These are phyloP conservation scores for Neocatenulostroma microsporum DNA, from an alignment of 2,329 filamentous ascomycete species.

Conservation along the genomic window DNA sequence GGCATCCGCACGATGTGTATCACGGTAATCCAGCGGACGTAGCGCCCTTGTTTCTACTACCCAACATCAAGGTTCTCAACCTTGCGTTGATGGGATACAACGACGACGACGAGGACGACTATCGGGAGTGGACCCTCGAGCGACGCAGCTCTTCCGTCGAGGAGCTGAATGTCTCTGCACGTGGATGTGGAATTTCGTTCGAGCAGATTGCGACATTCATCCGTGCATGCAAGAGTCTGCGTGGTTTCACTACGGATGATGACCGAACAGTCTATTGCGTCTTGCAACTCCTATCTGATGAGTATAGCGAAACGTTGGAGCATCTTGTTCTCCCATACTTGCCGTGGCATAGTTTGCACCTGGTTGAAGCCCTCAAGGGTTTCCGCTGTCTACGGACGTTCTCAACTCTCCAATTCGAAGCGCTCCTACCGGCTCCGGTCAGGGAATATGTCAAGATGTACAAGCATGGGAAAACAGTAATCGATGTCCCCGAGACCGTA, in stretches of 20 bases:
- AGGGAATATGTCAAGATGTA: too few relatives aligned
- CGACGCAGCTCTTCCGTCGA: slow-evolving; percentile 9
- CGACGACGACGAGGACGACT: slow-evolving; percentile 5
- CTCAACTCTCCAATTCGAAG: too few relatives aligned
- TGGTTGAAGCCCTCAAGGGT: too few relatives aligned
- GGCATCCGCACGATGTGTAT: slow-evolving; percentile 12
- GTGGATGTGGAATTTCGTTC: neutral
- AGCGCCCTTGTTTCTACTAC: slow-evolving; percentile 11
- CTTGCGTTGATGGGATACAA: slow-evolving; percentile 10
- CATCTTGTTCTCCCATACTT: too few relatives aligned
- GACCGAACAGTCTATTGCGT: neutral
- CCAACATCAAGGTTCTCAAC: slow-evolving; percentile 13
- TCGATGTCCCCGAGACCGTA: too few relatives aligned
- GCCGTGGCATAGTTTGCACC: too few relatives aligned
- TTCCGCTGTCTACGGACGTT: too few relatives aligned
- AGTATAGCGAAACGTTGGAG: neutral
- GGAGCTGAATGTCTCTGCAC: too few relatives aligned
- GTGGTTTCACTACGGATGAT: neutral
- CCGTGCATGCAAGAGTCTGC: slow-evolving; percentile 4
- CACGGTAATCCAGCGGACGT: slow-evolving; percentile 8
- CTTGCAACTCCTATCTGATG: neutral
- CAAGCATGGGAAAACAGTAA: too few relatives aligned
- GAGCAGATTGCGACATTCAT: slow-evolving; percentile 4
- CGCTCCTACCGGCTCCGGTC: too few relatives aligned
- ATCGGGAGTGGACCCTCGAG: slow-evolving; percentile 5